Evolutionary conservation across 225 moss, liverwort and hornwort species (phyloP).

Genomic region (Bryum argenteum): DNA sequence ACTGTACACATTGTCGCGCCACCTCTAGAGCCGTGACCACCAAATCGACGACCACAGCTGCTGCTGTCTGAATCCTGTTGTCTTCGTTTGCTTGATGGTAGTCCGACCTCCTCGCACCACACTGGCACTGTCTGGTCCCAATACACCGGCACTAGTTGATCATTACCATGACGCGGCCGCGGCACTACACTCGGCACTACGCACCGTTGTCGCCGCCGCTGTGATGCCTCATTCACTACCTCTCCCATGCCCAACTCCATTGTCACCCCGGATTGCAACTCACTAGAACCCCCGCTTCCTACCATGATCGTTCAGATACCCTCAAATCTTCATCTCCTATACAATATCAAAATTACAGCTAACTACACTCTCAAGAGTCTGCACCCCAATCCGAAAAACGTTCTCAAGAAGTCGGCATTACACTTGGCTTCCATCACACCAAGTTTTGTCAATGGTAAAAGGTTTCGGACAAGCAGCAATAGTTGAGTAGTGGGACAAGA

Average conservation of each 20-base stretch:
- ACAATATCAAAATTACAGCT: too few species aligned
- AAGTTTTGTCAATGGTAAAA: background rate
- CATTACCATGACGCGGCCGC: slow-evolving; percentile 19
- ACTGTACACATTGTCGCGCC: background rate
- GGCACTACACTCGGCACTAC: slow-evolving; percentile 23
- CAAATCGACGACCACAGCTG: background rate
- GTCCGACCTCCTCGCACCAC: slow-evolving; percentile 23
- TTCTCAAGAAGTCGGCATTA: slow-evolving; percentile 12
- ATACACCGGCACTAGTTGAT: slow-evolving; percentile 56
- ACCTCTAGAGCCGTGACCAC: background rate
- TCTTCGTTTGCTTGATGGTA: background rate
- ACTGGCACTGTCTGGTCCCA: slow-evolving; percentile 54
- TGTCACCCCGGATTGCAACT: slow-evolving; percentile 15
- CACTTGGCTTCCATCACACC: background rate
- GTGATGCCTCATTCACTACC: too few species aligned
- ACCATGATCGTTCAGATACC: background rate
- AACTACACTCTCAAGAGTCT: background rate
- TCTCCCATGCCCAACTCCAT: slow-evolving; percentile 11
- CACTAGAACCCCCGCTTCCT: slow-evolving; percentile 27
- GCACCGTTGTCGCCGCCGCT: background rate
- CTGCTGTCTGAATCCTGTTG: background rate
- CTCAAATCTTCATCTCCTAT: background rate
- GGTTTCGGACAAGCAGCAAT: background rate
- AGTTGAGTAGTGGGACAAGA: background rate
- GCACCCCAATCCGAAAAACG: too few species aligned